Base-by-base conservation (phyloP, 495 filamentous ascomycete genomes). In the Tuber magnatum region DNA sequence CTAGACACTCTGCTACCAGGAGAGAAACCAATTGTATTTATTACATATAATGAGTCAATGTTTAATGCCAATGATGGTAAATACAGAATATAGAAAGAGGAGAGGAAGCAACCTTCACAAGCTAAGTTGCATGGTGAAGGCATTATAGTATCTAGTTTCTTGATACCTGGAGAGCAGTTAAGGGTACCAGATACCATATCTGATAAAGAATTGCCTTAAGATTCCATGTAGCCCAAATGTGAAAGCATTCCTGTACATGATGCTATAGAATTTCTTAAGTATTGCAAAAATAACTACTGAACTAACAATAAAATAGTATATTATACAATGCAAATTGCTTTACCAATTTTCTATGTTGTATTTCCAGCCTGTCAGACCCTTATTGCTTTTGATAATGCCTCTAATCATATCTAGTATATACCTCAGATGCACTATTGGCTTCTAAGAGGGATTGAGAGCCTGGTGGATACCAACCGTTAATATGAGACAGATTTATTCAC, bases 371-470 rank as follows among this genome's bases (percentile, higher is more conserved):
- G 44, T 28, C 65, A 72, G 68, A 73, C 73, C 4, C 32, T 77
- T 20, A 75, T 77, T 51, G 73, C 70, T 5, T 78, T 78, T 42
- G 74, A 78, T 41, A 78, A 78, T 35, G 39, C 76, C 10, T 75
- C 40, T 7, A 73, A 73, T 24, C 69, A 78, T 40, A 43, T 40
- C 35, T 68, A 39, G 3, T 56, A 38, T 70, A 44, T 74, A 41
- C 3, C n/a, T n/a, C 48, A 1, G 44, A 78, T 76, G 74, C 74
- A 35, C n/a, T 76, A 9, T 35, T 76, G 24, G 77, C 68, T 4
- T 46, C 32, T 14, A 56, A 56, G n/a, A 56, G 28, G 24, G 28
- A 56, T 28, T 24, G n/a, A 28, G 51, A 3, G 9, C 51, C 24
- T 2, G 8, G 51, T 28, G 24, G 51, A 28, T 12, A 24, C 28